Conservation (phyloP, 139 green algal genomes). For the Gonium pectorale region DNA sequence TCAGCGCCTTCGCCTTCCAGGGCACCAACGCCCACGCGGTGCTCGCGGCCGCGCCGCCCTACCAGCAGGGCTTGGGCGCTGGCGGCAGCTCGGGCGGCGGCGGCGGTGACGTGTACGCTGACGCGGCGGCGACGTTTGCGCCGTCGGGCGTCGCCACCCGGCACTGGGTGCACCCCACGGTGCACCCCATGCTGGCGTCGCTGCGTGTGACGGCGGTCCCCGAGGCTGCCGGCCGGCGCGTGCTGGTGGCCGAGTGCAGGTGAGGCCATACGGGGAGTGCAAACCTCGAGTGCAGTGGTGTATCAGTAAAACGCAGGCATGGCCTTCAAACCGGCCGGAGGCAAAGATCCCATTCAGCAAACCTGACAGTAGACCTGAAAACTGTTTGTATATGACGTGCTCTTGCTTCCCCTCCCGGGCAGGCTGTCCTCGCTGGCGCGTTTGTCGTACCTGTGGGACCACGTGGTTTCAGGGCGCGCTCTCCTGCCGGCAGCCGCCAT, state of each 20-base stretch:
- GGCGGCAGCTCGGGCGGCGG: neutral
- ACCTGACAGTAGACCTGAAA: too few relatives aligned
- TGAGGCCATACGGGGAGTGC: too few relatives aligned
- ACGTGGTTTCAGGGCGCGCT: constrained; percentile 51
- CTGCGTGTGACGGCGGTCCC: neutral
- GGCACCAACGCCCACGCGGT: constrained; percentile 67
- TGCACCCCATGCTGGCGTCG: constrained; percentile 40
- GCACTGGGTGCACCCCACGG: constrained; percentile 48
- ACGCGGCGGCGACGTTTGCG: neutral
- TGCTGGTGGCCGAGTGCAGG: constrained; percentile 32
- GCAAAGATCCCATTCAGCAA: too few relatives aligned
- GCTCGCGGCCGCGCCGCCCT: neutral
- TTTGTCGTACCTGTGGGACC: constrained; percentile 60
- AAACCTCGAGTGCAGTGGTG: too few relatives aligned
- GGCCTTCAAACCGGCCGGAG: too few relatives aligned
- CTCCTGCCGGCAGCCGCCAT: constrained; percentile 80
- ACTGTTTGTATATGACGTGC: too few relatives aligned
- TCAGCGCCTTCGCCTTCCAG: constrained; percentile 72
- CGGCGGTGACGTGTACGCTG: neutral
- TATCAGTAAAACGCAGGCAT: too few relatives aligned
- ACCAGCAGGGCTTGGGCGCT: too few relatives aligned
- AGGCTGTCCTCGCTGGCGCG: constrained; percentile 42
- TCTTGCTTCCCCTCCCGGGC: neutral
- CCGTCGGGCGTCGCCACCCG: neutral
- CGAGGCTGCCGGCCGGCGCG: neutral